These are phyloP conservation scores for Ormosia semicastrata DNA, from an alignment of 306 rosid species.

Conservation along the genomic window DNA sequence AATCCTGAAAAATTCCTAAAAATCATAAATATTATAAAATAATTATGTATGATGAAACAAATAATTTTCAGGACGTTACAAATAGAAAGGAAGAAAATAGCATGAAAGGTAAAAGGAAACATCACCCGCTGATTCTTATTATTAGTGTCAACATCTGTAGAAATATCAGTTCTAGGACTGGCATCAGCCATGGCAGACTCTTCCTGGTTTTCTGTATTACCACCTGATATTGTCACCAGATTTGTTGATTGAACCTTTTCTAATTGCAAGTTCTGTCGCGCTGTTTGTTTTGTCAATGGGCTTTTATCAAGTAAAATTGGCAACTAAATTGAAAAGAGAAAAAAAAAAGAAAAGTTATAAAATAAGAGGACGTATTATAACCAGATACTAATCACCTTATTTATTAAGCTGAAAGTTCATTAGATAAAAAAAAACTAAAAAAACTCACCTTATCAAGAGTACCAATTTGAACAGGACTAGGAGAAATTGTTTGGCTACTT, in stretches of 20 bases:
- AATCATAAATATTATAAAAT: too few relatives aligned
- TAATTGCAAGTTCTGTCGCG: slow-evolving; percentile 27
- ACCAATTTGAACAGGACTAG: slow-evolving; percentile 20
- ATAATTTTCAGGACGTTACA: too few relatives aligned
- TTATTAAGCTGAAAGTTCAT: slow-evolving; percentile 26
- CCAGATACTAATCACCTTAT: neutral
- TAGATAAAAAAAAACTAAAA: slow-evolving; percentile 11
- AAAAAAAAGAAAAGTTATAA: neutral
- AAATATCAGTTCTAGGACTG: too few relatives aligned
- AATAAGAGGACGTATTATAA: neutral
- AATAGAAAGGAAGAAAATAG: too few relatives aligned
- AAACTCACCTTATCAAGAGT: slow-evolving; percentile 38
- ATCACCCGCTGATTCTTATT: too few relatives aligned
- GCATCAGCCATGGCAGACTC: too few relatives aligned
- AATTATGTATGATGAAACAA: too few relatives aligned
- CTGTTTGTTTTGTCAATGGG: slow-evolving; percentile 7
- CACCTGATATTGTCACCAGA: slow-evolving; percentile 31
- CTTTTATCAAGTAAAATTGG: slow-evolving; percentile 30
- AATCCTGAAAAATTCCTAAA: too few relatives aligned
- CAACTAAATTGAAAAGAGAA: slow-evolving; percentile 24
- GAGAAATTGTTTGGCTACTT: slow-evolving; percentile 34
- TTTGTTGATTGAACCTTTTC: slow-evolving; percentile 43
- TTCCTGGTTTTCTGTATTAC: too few relatives aligned
- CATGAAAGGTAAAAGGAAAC: too few relatives aligned
- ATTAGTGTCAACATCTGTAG: too few relatives aligned